Evolutionary conservation across 1,139 yeast genomes (phyloP).

Genomic region (Saccharomycopsis crataegensis): DNA sequence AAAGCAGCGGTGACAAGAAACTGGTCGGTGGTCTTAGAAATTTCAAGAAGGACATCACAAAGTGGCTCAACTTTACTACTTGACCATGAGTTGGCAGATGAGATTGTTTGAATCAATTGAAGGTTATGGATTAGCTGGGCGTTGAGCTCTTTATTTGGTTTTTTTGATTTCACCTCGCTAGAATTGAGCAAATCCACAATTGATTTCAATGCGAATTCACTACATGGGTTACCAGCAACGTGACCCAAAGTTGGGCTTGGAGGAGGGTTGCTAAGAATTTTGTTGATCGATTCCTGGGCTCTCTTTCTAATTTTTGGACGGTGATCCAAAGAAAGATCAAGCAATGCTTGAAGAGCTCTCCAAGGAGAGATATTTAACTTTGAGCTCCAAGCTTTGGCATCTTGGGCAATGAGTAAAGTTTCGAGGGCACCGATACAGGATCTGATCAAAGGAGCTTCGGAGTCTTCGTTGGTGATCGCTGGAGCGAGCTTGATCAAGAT

Average conservation of each 20-base stretch:
- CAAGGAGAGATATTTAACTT: slow-evolving; percentile 59
- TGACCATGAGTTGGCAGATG: slow-evolving; percentile 81
- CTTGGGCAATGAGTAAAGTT: slow-evolving; percentile 72
- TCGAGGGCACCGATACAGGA: slow-evolving; percentile 86
- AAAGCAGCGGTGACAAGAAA: slow-evolving; percentile 75
- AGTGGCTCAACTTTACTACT: slow-evolving; percentile 56
- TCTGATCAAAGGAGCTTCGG: slow-evolving; percentile 80
- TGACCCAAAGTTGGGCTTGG: slow-evolving; percentile 76
- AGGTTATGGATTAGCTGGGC: slow-evolving; percentile 66
- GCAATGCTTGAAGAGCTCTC: slow-evolving; percentile 73
- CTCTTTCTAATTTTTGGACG: slow-evolving; percentile 96
- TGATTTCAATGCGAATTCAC: slow-evolving; percentile 57
- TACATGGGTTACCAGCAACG: slow-evolving; percentile 63
- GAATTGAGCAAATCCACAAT: slow-evolving; percentile 39
- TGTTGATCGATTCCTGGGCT: slow-evolving; percentile 78
- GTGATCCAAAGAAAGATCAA: slow-evolving; percentile 76
- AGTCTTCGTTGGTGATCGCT: slow-evolving; percentile 57
- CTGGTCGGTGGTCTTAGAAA: slow-evolving; percentile 80
- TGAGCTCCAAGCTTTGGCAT: slow-evolving; percentile 63
- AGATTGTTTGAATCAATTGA: slow-evolving; percentile 63
- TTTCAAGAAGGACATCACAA: slow-evolving; percentile 67
- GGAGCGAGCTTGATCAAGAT: slow-evolving; percentile 78
- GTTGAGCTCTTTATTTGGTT: slow-evolving; percentile 39
- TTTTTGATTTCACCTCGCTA: slow-evolving; percentile 21
- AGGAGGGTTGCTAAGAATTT: slow-evolving; percentile 62